Percentiles rank a stretch among this genome's conserved stretches.
These are phyloP conservation scores for Lactarius pseudohatsudake DNA, from an alignment of 768 basidiomycete species.

Conservation along the genomic window DNA sequence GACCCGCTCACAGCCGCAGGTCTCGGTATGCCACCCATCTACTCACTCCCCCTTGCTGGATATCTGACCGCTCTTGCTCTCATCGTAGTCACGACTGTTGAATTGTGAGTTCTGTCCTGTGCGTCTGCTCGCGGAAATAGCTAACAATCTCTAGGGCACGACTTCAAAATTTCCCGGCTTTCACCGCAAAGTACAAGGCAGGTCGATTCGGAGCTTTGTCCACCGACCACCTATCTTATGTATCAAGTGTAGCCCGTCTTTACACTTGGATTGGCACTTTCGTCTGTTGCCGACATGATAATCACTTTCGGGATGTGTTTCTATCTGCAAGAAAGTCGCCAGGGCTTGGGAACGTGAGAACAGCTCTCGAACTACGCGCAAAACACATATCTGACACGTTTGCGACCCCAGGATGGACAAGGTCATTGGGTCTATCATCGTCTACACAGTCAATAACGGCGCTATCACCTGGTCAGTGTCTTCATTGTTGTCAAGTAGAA, in stretches of 20 bases:
- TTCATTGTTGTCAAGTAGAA: neutral
- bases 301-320: conserved; percentile 28
- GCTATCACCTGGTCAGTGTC: conserved; percentile 27
- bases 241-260: conserved; percentile 24
- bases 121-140: neutral
- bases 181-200: conserved; percentile 10
- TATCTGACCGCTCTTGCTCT: neutral
- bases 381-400: neutral
- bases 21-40: conserved; percentile 17
- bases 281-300: conserved; percentile 25
- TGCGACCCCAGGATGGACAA: conserved; percentile 26
- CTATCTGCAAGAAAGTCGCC: conserved; percentile 28
- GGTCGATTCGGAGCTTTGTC: neutral
- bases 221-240: neutral
- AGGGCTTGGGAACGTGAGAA: conserved; percentile 28
- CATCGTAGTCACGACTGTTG: conserved; percentile 18
- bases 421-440: conserved; percentile 24
- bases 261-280: conserved; percentile 27
- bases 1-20: conserved; percentile 20
- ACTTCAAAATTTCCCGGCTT: conserved; percentile 16
- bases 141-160: conserved; percentile 13
- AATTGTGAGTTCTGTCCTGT: conserved; percentile 15
- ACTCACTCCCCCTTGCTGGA: neutral
- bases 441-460: conserved; percentile 31
- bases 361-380: neutral